Evolutionary conservation across 768 basidiomycete genomes (phyloP).

Genomic region (Collybiopsis luxurians): DNA sequence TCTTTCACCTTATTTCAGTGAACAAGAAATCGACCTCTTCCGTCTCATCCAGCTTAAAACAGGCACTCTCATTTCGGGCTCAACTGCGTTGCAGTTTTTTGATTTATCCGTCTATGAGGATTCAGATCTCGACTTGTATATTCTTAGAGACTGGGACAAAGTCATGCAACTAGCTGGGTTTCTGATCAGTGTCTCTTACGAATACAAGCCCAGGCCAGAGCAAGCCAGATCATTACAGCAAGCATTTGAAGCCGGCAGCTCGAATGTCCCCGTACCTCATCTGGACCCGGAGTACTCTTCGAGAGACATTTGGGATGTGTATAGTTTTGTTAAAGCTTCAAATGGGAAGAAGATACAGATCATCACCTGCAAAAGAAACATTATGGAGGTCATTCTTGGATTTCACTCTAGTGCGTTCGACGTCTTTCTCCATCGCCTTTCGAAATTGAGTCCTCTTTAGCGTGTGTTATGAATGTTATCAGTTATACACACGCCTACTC

Average conservation of each 20-base stretch:
- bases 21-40: slow-evolving; percentile 25
- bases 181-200: slow-evolving; percentile 31
- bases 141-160: slow-evolving; percentile 23
- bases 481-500: slow-evolving; percentile 37
- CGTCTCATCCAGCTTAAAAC: slow-evolving; percentile 40
- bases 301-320: slow-evolving; percentile 11
- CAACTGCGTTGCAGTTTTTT: slow-evolving; percentile 51
- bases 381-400: slow-evolving; percentile 35
- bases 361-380: slow-evolving; percentile 28
- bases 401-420: slow-evolving; percentile 46
- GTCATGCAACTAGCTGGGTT: slow-evolving; percentile 27
- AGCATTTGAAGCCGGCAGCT: background rate
- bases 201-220: slow-evolving; percentile 16
- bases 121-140: slow-evolving; percentile 54
- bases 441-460: slow-evolving; percentile 15
- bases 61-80: slow-evolving; percentile 50
- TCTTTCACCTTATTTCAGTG: slow-evolving; percentile 33
- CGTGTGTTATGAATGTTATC: slow-evolving; percentile 44
- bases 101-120: slow-evolving; percentile 39
- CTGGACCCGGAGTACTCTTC: slow-evolving; percentile 3
- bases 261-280: too few relatives aligned
- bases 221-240: slow-evolving; percentile 19
- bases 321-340: slow-evolving; percentile 27
- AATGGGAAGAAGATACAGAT: slow-evolving; percentile 34
- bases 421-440: background rate